These are phyloP conservation scores for Vigna unguiculata DNA, from an alignment of 306 rosid species.

Conservation along the genomic window DNA sequence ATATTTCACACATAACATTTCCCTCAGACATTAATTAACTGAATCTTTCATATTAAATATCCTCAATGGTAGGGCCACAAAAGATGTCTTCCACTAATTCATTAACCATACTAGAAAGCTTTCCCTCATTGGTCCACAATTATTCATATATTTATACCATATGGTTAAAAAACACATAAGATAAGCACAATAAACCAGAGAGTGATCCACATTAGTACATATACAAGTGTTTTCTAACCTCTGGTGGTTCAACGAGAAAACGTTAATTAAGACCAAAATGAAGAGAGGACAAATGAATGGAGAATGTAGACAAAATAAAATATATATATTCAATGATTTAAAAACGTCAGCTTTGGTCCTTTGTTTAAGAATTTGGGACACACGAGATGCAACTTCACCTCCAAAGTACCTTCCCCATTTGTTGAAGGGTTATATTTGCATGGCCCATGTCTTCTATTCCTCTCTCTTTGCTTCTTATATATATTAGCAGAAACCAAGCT, in stretches of 20 bases:
- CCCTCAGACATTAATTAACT: slow-evolving; percentile 14
- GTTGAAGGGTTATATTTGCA: slow-evolving; percentile 52
- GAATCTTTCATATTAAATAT: slow-evolving; percentile 14
- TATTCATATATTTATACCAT: background rate
- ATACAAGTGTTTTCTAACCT: background rate
- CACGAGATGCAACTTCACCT: slow-evolving; percentile 60
- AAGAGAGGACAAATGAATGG: slow-evolving; percentile 10
- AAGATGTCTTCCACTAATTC: slow-evolving; percentile 43
- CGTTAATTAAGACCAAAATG: background rate
- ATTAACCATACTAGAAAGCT: slow-evolving; percentile 21
- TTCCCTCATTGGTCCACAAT: slow-evolving; percentile 25
- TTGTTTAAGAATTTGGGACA: slow-evolving; percentile 47
- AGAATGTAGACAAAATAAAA: background rate
- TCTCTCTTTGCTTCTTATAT: slow-evolving; percentile 41
- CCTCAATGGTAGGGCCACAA: slow-evolving; percentile 44
- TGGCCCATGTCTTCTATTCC: slow-evolving; percentile 40
- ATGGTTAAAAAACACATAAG: slow-evolving; percentile 15
- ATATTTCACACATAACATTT: background rate
- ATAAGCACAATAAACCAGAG: slow-evolving; percentile 10
- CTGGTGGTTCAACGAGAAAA: too few species aligned
- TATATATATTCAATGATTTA: background rate
- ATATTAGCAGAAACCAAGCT: slow-evolving; percentile 19
- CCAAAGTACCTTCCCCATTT: slow-evolving; percentile 51
- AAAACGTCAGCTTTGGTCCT: slow-evolving; percentile 48
- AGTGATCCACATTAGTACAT: background rate